Percentiles rank a stretch among this genome's conserved stretches.
phyloP scores from a whole-genome alignment of 306 rosid genomes.

The Acacia crassicarpa region DNA sequence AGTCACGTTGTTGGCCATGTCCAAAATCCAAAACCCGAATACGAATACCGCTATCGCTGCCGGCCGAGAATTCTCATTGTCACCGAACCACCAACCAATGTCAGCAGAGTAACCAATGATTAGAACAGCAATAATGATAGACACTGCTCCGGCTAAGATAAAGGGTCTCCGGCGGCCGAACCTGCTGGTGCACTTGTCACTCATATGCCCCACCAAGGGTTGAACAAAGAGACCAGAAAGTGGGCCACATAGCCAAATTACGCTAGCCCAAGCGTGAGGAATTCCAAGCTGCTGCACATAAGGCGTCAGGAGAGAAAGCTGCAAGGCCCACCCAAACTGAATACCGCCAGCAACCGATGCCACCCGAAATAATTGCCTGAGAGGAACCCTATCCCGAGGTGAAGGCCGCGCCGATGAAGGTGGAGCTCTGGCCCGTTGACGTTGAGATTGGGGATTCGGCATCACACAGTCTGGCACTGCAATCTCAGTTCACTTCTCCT shows the following conservation, averaged over 20 bases:
- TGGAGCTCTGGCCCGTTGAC: conserved; percentile 39
- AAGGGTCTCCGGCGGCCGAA: conserved; percentile 94
- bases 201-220: conserved; percentile 79
- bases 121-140: conserved; percentile 59
- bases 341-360: conserved; percentile 89
- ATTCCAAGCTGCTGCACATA: conserved; percentile 94
- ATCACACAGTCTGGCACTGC: conserved; percentile 28
- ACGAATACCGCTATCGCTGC: conserved; percentile 62
- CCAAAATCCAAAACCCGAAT: conserved; percentile 85
- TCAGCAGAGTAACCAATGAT: conserved; percentile 83
- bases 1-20: conserved; percentile 77
- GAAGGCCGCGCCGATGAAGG: conserved; percentile 41
- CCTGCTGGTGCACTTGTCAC: conserved; percentile 68
- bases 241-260: conserved; percentile 94
- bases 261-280: conserved; percentile 91
- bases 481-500: conserved; percentile 11
- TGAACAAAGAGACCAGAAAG: conserved; percentile 84
- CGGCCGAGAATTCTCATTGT: conserved; percentile 53
- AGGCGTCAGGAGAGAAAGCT: conserved; percentile 85
- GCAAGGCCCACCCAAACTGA: conserved; percentile 98
- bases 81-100: conserved; percentile 75
- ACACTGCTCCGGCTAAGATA: conserved; percentile 60
- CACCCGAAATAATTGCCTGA: conserved; percentile 60
- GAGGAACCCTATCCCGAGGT: conserved; percentile 40
- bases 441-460: conserved; percentile 56